Percentiles rank a stretch among this genome's conserved stretches.
These are phyloP conservation scores for Tetrapisispora namnaoensis DNA, from an alignment of 805 yeast genomes.

Conservation along the genomic window DNA sequence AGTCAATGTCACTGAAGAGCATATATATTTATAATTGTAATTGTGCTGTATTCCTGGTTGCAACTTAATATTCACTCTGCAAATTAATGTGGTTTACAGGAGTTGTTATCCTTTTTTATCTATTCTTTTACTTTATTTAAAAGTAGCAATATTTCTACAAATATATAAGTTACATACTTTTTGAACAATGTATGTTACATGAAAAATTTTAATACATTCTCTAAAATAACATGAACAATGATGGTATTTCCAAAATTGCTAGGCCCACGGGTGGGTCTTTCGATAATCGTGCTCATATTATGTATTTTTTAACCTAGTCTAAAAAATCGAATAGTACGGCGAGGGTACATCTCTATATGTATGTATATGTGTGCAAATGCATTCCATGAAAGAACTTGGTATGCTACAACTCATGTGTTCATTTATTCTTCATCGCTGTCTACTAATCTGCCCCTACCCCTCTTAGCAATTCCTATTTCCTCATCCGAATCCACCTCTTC, in stretches of 20 bases:
- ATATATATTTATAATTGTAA: too few species aligned
- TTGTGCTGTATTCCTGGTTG: too few species aligned
- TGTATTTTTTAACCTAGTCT: too few species aligned
- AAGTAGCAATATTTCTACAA: not conserved
- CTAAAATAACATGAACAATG: too few species aligned
- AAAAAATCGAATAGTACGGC: not conserved
- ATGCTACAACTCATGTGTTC: not conserved
- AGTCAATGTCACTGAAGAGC: not conserved
- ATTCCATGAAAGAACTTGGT: too few species aligned
- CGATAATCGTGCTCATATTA: too few species aligned
- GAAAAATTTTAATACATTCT: not conserved
- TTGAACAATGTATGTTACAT: not conserved
- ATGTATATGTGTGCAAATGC: not conserved
- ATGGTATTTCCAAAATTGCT: too few species aligned
- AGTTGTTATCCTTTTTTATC: not conserved
- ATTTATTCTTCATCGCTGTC: conserved; percentile 19
- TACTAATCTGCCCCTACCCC: conserved; percentile 12
- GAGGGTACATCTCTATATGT: not conserved
- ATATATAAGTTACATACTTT: not conserved
- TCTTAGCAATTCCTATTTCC: conserved; percentile 12
- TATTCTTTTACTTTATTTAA: not conserved
- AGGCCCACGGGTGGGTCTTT: too few species aligned
- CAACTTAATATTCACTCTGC: too few species aligned
- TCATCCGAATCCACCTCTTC: conserved; percentile 16
- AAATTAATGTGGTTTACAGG: too few species aligned